Conservation (phyloP, 2,329 filamentous ascomycete genomes). For the Aspergillus pseudoglaucus region DNA sequence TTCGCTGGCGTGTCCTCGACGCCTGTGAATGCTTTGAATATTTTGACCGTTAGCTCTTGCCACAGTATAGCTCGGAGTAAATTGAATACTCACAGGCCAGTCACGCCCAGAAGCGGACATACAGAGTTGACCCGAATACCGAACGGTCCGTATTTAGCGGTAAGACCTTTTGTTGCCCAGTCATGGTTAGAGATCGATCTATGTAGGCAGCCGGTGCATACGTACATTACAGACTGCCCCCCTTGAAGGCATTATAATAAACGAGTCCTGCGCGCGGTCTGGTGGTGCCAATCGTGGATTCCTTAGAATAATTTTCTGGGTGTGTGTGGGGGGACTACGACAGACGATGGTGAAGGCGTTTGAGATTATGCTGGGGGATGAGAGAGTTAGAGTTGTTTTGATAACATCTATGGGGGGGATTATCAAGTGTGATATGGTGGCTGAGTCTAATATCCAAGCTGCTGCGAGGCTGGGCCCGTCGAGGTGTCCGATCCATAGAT, state of each 20-base stretch:
- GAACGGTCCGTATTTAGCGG: constrained; percentile 8
- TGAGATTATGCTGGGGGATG: background rate
- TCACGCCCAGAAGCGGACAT: constrained; percentile 13
- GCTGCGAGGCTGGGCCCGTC: background rate
- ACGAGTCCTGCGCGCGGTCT: constrained; percentile 1
- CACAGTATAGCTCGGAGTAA: no score
- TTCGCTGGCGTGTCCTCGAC: constrained; percentile 29
- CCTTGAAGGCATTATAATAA: background rate
- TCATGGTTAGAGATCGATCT: background rate
- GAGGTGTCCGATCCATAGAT: background rate
- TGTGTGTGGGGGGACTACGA: background rate
- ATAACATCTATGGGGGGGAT: background rate
- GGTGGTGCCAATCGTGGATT: no score
- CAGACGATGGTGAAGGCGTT: background rate
- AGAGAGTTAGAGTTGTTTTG: background rate
- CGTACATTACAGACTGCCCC: background rate
- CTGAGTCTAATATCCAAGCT: background rate
- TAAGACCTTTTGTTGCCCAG: constrained; percentile 7
- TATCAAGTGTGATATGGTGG: background rate
- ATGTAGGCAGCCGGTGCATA: background rate
- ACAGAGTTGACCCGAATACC: constrained; percentile 12
- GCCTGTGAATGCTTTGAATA: background rate
- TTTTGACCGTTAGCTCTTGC: background rate
- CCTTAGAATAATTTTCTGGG: no score
- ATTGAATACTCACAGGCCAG: constrained; percentile 5